A percentile compares a stretch with the other conserved stretches of the same genome.
These are phyloP conservation scores for Scutellaria minor DNA, from an alignment of 257 asterid species.

Conservation along the genomic window DNA sequence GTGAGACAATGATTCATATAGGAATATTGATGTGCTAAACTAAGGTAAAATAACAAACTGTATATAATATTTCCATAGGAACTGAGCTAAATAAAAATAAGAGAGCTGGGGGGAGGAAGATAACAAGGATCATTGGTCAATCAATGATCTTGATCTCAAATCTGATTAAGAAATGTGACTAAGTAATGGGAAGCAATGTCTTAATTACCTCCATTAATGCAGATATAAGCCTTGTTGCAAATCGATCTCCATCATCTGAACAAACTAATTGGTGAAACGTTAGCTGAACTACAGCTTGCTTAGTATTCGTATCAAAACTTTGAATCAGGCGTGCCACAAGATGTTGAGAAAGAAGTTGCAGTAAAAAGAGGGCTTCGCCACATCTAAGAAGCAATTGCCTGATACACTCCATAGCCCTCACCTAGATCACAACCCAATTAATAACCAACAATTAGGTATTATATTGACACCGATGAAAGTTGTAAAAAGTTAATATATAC, in stretches of 20 bases:
- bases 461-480: slow-evolving; percentile 35
- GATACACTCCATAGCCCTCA: slow-evolving; percentile 95
- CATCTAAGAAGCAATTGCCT: slow-evolving; percentile 96
- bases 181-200: slow-evolving; percentile 7
- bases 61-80: slow-evolving; percentile 4
- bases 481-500: slow-evolving; percentile 41
- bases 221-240: slow-evolving; percentile 86
- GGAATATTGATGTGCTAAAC: slow-evolving; percentile 28
- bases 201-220: slow-evolving; percentile 88
- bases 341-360: slow-evolving; percentile 89
- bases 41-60: slow-evolving; percentile 24
- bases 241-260: slow-evolving; percentile 83
- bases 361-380: slow-evolving; percentile 82
- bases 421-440: slow-evolving; percentile 54
- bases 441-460: slow-evolving; percentile 31
- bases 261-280: slow-evolving; percentile 92
- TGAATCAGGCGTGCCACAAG: slow-evolving; percentile 76
- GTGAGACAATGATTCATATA: slow-evolving; percentile 39
- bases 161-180: slow-evolving; percentile 24
- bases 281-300: slow-evolving; percentile 70
- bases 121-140: background rate
- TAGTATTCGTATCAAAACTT: slow-evolving; percentile 67
- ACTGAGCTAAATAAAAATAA: slow-evolving; percentile 12
- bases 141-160: slow-evolving; percentile 17
- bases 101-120: slow-evolving; percentile 2